Evolutionary conservation across 2,329 filamentous ascomycete species (phyloP).

Genomic region (Xylaria sp.): DNA sequence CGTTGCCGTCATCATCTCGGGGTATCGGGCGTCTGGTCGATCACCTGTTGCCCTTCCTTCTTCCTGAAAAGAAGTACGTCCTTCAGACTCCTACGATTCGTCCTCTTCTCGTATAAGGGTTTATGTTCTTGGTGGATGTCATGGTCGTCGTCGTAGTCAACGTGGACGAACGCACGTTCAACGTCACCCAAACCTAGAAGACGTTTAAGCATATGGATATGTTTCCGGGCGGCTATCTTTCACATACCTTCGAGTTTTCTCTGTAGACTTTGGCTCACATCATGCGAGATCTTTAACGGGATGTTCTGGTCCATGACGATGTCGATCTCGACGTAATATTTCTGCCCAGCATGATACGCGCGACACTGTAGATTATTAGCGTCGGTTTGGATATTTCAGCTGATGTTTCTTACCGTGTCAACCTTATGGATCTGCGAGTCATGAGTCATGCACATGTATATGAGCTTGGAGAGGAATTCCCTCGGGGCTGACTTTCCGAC

Average conservation of each 20-base stretch:
- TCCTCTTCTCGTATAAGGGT: constrained; percentile 43
- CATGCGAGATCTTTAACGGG: constrained; percentile 59
- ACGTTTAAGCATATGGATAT: constrained; percentile 6
- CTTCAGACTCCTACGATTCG: constrained; percentile 37
- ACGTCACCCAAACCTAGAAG: constrained; percentile 35
- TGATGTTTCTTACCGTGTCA: constrained; percentile 47
- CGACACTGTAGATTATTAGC: constrained; percentile 43
- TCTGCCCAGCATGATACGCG: constrained; percentile 64
- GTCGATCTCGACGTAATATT: constrained; percentile 65
- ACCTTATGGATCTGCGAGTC: constrained; percentile 58
- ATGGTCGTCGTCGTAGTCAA: constrained; percentile 49
- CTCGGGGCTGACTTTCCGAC: constrained; percentile 64
- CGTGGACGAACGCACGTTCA: constrained; percentile 50
- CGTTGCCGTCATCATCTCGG: neutral
- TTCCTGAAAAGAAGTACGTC: constrained; percentile 40
- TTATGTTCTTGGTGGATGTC: constrained; percentile 47
- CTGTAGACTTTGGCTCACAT: constrained; percentile 62
- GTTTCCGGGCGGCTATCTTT: neutral
- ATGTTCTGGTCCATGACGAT: constrained; percentile 60
- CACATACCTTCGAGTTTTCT: constrained; percentile 58
- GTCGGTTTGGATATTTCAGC: constrained; percentile 2
- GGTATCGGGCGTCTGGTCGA: neutral
- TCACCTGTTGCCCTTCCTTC: constrained; percentile 25
- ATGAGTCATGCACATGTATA: constrained; percentile 59
- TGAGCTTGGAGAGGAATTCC: constrained; percentile 58